These are phyloP conservation scores for Zizania latifolia DNA, from an alignment of 176 grass and related monocot genomes.

Conservation along the genomic window DNA sequence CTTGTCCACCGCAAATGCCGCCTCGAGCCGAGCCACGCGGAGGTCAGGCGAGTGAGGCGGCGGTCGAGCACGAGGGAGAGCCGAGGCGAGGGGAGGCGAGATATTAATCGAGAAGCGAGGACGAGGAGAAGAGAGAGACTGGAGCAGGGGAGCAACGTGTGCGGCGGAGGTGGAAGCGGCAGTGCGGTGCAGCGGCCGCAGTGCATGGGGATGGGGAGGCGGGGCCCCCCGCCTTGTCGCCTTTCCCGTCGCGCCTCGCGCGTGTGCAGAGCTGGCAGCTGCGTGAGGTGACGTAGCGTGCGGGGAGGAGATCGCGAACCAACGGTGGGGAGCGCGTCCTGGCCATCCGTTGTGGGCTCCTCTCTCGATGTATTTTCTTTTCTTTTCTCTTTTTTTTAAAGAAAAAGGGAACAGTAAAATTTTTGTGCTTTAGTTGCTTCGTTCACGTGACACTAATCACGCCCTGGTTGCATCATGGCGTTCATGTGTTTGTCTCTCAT, in stretches of 20 bases:
- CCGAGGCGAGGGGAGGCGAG: background rate
- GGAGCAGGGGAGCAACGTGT: conserved; percentile 26
- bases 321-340: conserved; percentile 44
- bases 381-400: background rate
- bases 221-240: conserved; percentile 14
- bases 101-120: conserved; percentile 25
- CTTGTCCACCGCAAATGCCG: background rate
- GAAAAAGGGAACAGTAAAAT: background rate
- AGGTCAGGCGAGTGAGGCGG: background rate
- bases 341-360: background rate
- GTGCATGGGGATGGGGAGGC: conserved; percentile 36
- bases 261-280: conserved; percentile 1
- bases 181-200: background rate
- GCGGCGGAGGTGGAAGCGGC: conserved; percentile 31
- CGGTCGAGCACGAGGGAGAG: background rate
- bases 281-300: background rate
- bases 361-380: background rate
- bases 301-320: conserved; percentile 38
- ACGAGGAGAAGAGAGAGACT: background rate
- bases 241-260: conserved; percentile 28
- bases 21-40: background rate
- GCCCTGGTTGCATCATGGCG: background rate
- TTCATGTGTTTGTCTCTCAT: background rate
- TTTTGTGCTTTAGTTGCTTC: background rate
- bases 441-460: conserved; percentile 1